Base-by-base conservation (phyloP, 352 stramenopile species). In the Globisporangium viniferum region DNA sequence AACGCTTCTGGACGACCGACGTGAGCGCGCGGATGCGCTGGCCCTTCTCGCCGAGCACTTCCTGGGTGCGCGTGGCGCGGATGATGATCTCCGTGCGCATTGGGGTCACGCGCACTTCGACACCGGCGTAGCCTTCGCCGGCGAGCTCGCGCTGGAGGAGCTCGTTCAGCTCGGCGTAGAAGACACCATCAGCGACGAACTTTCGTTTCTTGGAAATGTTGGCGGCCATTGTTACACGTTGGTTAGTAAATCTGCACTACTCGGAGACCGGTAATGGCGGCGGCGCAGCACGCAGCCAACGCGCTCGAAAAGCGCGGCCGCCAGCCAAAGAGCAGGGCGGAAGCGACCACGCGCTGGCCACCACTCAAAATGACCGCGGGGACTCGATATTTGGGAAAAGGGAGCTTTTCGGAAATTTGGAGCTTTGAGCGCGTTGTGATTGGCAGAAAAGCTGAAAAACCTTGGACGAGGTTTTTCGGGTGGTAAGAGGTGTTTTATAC, bases 41-140 rank as follows among this genome's bases (percentile, higher is more conserved):
- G 77, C 97, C 97, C 88, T 99, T 99, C 79, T 99, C 97, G 76
- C 98, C 98, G 55, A 99, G 88, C 62, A 99, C 97, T 74, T 99
- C 98, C 76, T 99, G 97, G 20, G 98, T 99, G 68, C 97, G 96
- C 64, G 98, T 99, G 69, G 98, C 98, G 65, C 97, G 97, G 86
- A 99, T 99, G 85, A 99, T 99, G 78, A 99, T 98, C 81, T 99
- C 97, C 51, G 98, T 99, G 79, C 97, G 96, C 78, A 99, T 97
- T 54, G 97, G 97, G n/a, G 97, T 99, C 68, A 98, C 97, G 66
- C 97, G 97, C 63, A 99, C 97, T 78, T 99, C 97, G 18, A 99
- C 97, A 70, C 98, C 98, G 59, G 96, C 94, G 89, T 99, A 99
- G 70, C 98, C 98, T 70, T 99, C 97, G 79, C 98, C 97, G 69